Base-by-base conservation (phyloP, 2,329 filamentous ascomycete genomes). In the Cytospora leucostoma region DNA sequence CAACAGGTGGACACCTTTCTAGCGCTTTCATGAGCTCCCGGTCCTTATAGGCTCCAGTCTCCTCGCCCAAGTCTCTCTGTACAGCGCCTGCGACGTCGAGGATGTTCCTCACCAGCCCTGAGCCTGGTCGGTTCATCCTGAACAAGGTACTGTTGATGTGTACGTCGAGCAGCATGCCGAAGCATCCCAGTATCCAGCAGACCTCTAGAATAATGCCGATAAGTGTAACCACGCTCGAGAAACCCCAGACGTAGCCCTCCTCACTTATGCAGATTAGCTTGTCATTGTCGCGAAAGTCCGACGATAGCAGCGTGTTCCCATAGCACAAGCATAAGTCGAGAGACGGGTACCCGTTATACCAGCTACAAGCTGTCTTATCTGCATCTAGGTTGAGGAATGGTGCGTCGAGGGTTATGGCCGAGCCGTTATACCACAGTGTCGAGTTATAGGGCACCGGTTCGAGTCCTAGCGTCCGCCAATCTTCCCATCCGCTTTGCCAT, bases 401-500 rank as follows among this genome's bases (percentile, higher is more conserved):
- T 5, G 59, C 59, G 15, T 61, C 59, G 33, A 61, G 59, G 19
- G 59, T 32, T 17, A 61, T 55, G 10, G 32, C 59, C 38, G 51
- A 55, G 51, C 51, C 59, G 8, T 55, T 38, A 32, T 33, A 61
- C 59, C 59, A 61, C 13, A 61, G 21, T 7, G 59, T 61, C n/a
- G 59, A 61, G 59, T 61, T 61, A 33, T 61, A 61, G 19, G 59
- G 59, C 21, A 61, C 10, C 6, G 51, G 51, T n/a, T n/a, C n/a
- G n/a, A n/a, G n/a, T 4, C 49, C 38, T 10, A 49, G 51, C 21
- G 0, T 4, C 0, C 4, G 15, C 35, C 33, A 15, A 8, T 7
- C n/a, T n/a, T 2, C 27, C 27, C 27, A 27, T 27, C 27, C 27
- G 27, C 27, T 27, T 27, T 27, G 1, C 54, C 54, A 51, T 21